phyloP scores from a whole-genome alignment of 345 rosid genomes.

The Arabis hirsuta region DNA sequence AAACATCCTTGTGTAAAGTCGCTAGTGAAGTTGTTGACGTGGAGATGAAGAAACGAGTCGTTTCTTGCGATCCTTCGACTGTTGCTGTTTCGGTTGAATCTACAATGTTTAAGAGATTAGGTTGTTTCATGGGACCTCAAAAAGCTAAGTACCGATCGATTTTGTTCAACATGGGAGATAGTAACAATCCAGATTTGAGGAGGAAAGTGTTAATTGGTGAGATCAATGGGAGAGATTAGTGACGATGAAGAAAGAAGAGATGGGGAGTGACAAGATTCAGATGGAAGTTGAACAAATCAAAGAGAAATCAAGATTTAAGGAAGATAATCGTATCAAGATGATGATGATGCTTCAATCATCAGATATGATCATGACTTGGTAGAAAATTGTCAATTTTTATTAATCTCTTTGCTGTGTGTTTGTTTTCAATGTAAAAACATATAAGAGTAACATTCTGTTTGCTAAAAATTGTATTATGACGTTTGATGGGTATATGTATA shows the following conservation, averaged over 20 bases:
- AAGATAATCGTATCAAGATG: constrained; percentile 6
- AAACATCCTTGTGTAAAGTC: constrained; percentile 22
- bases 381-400: not conserved
- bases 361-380: not conserved
- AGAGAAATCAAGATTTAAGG: constrained; percentile 27
- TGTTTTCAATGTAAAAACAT: too few species aligned
- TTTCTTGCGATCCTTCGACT: not conserved
- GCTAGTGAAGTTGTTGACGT: constrained; percentile 2
- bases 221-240: constrained; percentile 28
- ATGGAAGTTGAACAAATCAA: constrained; percentile 8
- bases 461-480: too few species aligned
- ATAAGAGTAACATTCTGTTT: too few species aligned
- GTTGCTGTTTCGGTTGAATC: constrained; percentile 30
- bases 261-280: constrained; percentile 34
- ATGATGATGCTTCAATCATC: constrained; percentile 6
- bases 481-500: too few species aligned
- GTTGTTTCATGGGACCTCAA: constrained; percentile 14
- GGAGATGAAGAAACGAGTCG: constrained; percentile 28
- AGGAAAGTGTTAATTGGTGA: constrained; percentile 32
- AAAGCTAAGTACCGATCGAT: constrained; percentile 28
- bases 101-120: constrained; percentile 14
- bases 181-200: constrained; percentile 33
- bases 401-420: too few species aligned
- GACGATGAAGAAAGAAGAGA: constrained; percentile 32
- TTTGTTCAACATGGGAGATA: constrained; percentile 36